phyloP scores from a whole-genome alignment of 345 rosid genomes.

The Aquilaria sinensis region DNA sequence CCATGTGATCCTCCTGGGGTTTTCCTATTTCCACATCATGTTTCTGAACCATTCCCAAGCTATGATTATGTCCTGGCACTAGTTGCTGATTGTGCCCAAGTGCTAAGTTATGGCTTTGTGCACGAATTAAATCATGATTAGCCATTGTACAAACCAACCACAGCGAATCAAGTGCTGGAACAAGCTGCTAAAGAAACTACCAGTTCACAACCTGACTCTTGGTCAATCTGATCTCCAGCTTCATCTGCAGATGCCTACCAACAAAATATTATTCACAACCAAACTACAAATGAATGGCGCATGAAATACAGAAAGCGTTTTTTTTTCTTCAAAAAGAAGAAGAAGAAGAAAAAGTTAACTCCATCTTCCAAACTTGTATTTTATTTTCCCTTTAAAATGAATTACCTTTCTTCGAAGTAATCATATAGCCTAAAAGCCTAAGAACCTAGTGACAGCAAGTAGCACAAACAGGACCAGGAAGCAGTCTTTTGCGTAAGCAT shows the following conservation, averaged over 20 bases:
- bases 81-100: slow-evolving; percentile 61
- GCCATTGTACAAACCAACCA: slow-evolving; percentile 44
- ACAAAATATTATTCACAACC: background rate
- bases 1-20: slow-evolving; percentile 55
- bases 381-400: background rate
- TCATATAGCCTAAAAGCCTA: too few species aligned
- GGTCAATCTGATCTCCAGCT: slow-evolving; percentile 8
- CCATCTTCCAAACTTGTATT: background rate
- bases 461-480: background rate
- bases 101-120: slow-evolving; percentile 55
- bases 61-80: slow-evolving; percentile 61
- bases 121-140: slow-evolving; percentile 73
- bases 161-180: slow-evolving; percentile 4
- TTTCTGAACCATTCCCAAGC: slow-evolving; percentile 52
- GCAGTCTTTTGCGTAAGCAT: background rate
- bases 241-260: slow-evolving; percentile 8
- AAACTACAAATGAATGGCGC: background rate
- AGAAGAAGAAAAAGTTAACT: too few species aligned
- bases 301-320: background rate
- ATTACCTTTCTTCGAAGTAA: background rate
- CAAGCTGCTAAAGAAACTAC: slow-evolving; percentile 9
- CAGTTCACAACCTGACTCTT: slow-evolving; percentile 1
- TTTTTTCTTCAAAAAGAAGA: too few species aligned
- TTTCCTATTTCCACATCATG: slow-evolving; percentile 62
- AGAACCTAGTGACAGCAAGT: too few species aligned